phyloP scores from a whole-genome alignment of 2,329 filamentous ascomycete species.

The Aspergillus aculeatus region DNA sequence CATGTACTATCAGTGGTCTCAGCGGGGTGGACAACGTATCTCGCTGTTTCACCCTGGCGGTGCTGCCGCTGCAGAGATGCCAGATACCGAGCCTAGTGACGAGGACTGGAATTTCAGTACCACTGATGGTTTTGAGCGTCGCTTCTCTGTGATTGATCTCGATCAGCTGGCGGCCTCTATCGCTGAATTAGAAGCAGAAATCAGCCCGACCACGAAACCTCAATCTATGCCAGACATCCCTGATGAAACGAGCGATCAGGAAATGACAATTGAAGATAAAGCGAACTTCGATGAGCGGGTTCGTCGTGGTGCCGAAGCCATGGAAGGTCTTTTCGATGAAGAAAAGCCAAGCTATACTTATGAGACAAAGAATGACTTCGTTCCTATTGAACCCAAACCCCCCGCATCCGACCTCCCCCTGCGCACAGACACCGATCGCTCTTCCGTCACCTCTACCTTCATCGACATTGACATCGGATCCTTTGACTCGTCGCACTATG shows the following conservation, averaged over 20 bases:
- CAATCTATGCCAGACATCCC: slow-evolving; percentile 26
- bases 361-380: slow-evolving; percentile 52
- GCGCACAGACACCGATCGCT: slow-evolving; percentile 46
- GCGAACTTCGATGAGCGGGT: slow-evolving; percentile 58
- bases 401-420: slow-evolving; percentile 56
- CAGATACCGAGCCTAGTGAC: slow-evolving; percentile 41
- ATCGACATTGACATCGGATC: slow-evolving; percentile 59
- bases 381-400: slow-evolving; percentile 43
- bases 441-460: slow-evolving; percentile 49
- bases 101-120: slow-evolving; percentile 67
- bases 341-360: slow-evolving; percentile 58
- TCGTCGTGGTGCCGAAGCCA: slow-evolving; percentile 54
- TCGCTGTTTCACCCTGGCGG: slow-evolving; percentile 62
- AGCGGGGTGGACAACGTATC: slow-evolving; percentile 48
- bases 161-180: slow-evolving; percentile 49
- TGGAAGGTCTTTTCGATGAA: slow-evolving; percentile 59
- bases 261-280: slow-evolving; percentile 46
- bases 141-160: slow-evolving; percentile 48
- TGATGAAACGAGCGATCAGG: slow-evolving; percentile 32
- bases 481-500: slow-evolving; percentile 51
- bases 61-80: slow-evolving; percentile 55
- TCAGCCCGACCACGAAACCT: slow-evolving; percentile 30
- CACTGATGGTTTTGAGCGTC: slow-evolving; percentile 59
- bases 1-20: slow-evolving; percentile 51
- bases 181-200: slow-evolving; percentile 43